Base-by-base conservation (phyloP, 2,329 filamentous ascomycete species). In the Zalaria obscura region DNA sequence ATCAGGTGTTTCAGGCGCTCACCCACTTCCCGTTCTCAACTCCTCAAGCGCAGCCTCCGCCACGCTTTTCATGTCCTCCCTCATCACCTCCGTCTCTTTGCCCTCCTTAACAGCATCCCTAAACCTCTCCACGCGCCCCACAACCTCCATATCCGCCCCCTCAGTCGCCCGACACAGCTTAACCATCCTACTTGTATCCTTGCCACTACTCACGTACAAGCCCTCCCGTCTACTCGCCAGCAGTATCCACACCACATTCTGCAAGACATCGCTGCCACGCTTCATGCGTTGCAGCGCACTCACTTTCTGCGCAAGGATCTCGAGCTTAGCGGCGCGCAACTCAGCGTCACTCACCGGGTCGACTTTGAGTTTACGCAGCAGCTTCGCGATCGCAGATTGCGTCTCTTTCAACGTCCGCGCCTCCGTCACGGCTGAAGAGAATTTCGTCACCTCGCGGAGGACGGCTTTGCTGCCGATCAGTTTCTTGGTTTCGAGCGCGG, bases 171-270 rank as follows among this genome's bases (percentile, higher is more conserved):
- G 46, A 27, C 50, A 55, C 38, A 48, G 49, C 42, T 52, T 55
- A 36, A 61, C 56, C 57, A 61, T 58, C 35, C 56, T 46, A 25
- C 48, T 58, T 3, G 58, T 59, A 39, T 61, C 57, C 40, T 55
- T 59, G 5, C 57, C 58, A 3, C 53, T 51, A 41, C 53, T 56
- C 37, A 59, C 51, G 38, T 53, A 60, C 25, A 59, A 34, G 0
- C 53, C 50, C 6, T 46, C 47, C 8, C 29, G 28, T 11, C 29
- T 25, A 2, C 42, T 43, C 4, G 55, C 53, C 6, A 59, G 47
- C 35, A 57, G 38, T 5, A 60, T 46, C 58, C 58, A 61, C 10
- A 56, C 47, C 2, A 55, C 45, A 39, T 60, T 55, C 41, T 59
- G 57, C 18, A 61, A 44, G 3, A 60, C 44, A 37, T 59, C 56